Conservation (phyloP, 2,329 filamentous ascomycete genomes). For the Coniochaeta hoffmannii region DNA sequence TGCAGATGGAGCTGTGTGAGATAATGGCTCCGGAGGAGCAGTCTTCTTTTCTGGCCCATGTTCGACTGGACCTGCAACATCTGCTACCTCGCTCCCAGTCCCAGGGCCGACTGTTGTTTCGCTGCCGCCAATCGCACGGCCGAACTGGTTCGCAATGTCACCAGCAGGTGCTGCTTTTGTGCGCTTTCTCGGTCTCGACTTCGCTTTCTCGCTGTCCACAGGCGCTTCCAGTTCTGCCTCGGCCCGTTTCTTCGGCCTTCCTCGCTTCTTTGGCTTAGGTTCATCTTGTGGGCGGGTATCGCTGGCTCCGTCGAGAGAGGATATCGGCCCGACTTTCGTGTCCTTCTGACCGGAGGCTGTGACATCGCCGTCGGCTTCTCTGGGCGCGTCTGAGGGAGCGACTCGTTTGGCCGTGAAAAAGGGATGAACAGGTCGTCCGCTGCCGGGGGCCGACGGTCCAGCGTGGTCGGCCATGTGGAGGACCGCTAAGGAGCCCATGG, state of each 20-base stretch:
- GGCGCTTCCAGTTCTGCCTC: background rate
- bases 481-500: conserved; percentile 3
- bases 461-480: conserved; percentile 1
- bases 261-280: background rate
- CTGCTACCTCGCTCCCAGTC: background rate
- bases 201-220: background rate
- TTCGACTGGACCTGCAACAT: background rate
- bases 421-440: background rate
- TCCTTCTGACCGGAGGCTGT: background rate
- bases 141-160: background rate
- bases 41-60: background rate
- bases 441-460: background rate
- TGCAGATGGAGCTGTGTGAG: background rate
- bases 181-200: background rate
- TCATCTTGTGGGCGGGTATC: background rate
- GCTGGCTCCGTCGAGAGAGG: background rate
- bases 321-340: too few relatives aligned
- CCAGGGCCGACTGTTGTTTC: background rate
- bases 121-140: background rate
- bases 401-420: background rate
- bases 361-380: background rate
- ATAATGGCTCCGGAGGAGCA: background rate
- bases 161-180: background rate
- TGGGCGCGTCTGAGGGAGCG: background rate
- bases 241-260: background rate